Evolutionary conservation across 2,329 filamentous ascomycete genomes (phyloP), one percentile per base, ranked within the genome.

Genomic region (Neophaeococcomyces mojaviensis): DNA sequence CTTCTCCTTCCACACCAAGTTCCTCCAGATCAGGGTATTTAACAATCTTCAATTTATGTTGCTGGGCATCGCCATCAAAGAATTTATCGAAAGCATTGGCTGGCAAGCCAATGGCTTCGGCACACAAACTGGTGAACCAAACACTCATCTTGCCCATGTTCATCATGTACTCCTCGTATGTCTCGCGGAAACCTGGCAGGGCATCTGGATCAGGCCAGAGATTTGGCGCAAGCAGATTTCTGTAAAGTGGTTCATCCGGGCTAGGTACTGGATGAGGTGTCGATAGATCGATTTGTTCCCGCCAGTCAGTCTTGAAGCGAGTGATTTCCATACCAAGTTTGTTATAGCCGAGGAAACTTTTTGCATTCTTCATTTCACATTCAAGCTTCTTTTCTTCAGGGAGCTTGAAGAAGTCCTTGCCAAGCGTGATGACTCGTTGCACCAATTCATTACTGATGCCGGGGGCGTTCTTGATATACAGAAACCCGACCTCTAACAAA

Each of bases 31-130:
- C 87, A 0, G 88, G 88, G 60, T 92, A 94, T 68, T 86, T 87
- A 49, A 94, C 82, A 49, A 94, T 82, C 70, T 94, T 94, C 58
- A 94, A 74, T 70, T 94, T 94, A 69, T 94, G 86, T 68, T 92
- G 87, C 69, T 70, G 73, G 10, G 49, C 42, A 34, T 74, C 65
- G 1, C 57, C 56, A 61, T 89, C 86, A 65, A 90, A 90, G 71
- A 89, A 94, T 57, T 77, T 79, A 60, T 79, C 70, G 64, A 94
- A 94, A 0, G 88, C 86, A 41, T 74, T 66, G 0, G 72, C 51
- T 0, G 83, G 78, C 4, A 94, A 72, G 8, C 78, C 77, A 51
- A 94, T 83, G n/a, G 86, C 84, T 68, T 94, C 86, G 51, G 88
- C 87, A 55, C 94, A 85, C 24, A 94, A 76, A 9, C 77, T 78